Evolutionary conservation across 129 eudicot species (phyloP), one percentile per base, ranked within the genome.

Genomic region (Chrysanthemum lavandulifolium): DNA sequence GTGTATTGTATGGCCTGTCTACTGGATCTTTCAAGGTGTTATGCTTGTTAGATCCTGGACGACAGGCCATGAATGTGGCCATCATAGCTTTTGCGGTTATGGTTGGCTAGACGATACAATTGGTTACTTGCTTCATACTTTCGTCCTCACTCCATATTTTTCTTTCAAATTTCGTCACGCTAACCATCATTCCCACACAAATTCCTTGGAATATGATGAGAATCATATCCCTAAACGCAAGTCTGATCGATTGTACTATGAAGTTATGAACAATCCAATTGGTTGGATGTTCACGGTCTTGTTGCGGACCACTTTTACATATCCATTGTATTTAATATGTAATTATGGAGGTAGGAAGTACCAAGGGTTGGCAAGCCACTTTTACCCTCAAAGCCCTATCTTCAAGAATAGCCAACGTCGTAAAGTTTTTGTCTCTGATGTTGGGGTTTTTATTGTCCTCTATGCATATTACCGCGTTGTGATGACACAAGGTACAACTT

Each of bases 111-210:
- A 79, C 12, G 83, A 79, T 16, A 61, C 66, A 0, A 69, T 79
- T 43, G 83, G 83, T 36, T 73, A 73, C 49, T 18, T 79, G 9
- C 48, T 79, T 60, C 83, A 73, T n/a, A 73, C 52, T 16, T 27
- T 27, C 6, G 65, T 68, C 23, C 74, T 79, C 6, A 75, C 78
- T 48, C 82, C 77, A 14, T 78, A 78, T 5, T 78, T 49, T 8
- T 78, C 82, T 0, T 61, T 73, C 72, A 78, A 78, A 18, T 70
- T 50, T 40, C 71, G 82, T 14, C 82, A 78, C 43, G 77, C 67
- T n/a, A 73, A 48, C 14, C 82, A 78, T 68, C 82, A 77, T 33
- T 76, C 76, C 45, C 73, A 77, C 61, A 77, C 82, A 7, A 71
- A 78, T 6, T 78, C 82, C 13, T 10, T 78, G 10, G 82, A 78